Base-by-base conservation (phyloP, 2,329 filamentous ascomycete genomes). In the Simplicillium aogashimaense region DNA sequence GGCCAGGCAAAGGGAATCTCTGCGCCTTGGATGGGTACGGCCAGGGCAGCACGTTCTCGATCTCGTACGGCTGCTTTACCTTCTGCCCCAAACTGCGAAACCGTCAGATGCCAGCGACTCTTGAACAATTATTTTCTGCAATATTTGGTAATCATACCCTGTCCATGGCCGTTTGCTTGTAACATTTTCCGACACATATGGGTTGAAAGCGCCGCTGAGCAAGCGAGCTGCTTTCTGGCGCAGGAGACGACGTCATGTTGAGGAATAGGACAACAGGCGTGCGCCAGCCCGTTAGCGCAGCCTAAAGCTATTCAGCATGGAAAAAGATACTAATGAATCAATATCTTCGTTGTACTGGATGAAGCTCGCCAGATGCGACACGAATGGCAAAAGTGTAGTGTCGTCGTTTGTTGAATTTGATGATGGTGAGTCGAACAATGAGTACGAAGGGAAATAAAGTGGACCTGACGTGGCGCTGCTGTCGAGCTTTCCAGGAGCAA, bases 131-230 rank as follows among this genome's bases (percentile, higher is more conserved):
- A 9, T 13, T 18, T 17, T 8, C 16, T 39, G 13, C 41, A 7
- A 20, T 30, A 11, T 37, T 35, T 36, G 17, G 16, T 11, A 42
- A 13, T 20, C 59, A 50, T 40, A 65, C 63, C 37, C 63, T 55
- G 28, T 64, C 59, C 6, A 46, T 49, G 20, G 56, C 57, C 14
- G 58, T 61, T 49, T 66, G 63, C 29, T 48, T 49, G 47, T 62
- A 50, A 46, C 61, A 64, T 45, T 46, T 53, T 30, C 63, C 62
- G 29, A 66, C 55, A 15, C 5, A 13, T 5, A 32, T 25, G 20
- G 20, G 6, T 9, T 25, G 20, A 25, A 25, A 25, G 20, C 20
- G 20, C 20, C 20, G 20, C 20, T 25, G 20, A 25, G 20, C 20
- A 9, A 9, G 20, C 5, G 20, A 25, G 9, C 6, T 9, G 20